Percentiles rank a stretch among this genome's conserved stretches.
Conservation (phyloP, 495 filamentous ascomycete genomes). For the Cryomyces antarcticus region DNA sequence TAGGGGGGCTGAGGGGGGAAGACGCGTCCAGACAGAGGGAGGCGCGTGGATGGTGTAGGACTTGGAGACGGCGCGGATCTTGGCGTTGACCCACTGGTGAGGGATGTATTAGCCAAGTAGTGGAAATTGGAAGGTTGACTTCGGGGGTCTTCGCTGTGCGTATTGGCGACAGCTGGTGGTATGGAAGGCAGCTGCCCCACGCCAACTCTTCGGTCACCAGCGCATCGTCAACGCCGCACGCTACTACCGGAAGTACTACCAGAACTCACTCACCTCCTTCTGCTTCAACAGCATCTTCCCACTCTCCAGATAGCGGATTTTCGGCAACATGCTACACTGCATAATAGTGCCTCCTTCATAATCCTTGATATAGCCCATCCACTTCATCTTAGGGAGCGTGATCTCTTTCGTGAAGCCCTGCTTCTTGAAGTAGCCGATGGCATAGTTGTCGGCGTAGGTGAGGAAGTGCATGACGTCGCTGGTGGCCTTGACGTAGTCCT, state of each 20-base stretch:
- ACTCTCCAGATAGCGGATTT: constrained; percentile 80
- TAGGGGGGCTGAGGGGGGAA: constrained; percentile 50
- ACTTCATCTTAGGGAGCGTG: constrained; percentile 67
- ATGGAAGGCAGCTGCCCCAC: too few relatives aligned
- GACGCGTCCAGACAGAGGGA: constrained; percentile 51
- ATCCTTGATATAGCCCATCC: constrained; percentile 99
- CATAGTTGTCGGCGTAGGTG: constrained; percentile 97
- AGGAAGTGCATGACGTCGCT: constrained; percentile 96
- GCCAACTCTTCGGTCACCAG: too few relatives aligned
- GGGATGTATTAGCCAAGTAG: too few relatives aligned
- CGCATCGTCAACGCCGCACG: too few relatives aligned
- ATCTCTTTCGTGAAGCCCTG: constrained; percentile 99
- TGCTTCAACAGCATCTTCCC: constrained; percentile 95
- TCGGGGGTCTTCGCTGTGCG: too few relatives aligned
- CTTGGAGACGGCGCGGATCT: constrained; percentile 79
- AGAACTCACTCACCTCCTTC: constrained; percentile 24
- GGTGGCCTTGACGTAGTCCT: constrained; percentile 96
- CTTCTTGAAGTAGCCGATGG: constrained; percentile 98
- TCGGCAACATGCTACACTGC: constrained; percentile 95
- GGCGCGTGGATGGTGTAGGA: constrained; percentile 74
- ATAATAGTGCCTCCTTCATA: constrained; percentile 98
- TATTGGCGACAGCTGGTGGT: too few relatives aligned
- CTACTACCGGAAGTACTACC: too few relatives aligned
- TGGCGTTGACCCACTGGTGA: constrained; percentile 63
- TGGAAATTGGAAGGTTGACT: too few relatives aligned